Evolutionary conservation across 345 rosid genomes (phyloP), one percentile per base, ranked within the genome.

Genomic region (Combretum micranthum): DNA sequence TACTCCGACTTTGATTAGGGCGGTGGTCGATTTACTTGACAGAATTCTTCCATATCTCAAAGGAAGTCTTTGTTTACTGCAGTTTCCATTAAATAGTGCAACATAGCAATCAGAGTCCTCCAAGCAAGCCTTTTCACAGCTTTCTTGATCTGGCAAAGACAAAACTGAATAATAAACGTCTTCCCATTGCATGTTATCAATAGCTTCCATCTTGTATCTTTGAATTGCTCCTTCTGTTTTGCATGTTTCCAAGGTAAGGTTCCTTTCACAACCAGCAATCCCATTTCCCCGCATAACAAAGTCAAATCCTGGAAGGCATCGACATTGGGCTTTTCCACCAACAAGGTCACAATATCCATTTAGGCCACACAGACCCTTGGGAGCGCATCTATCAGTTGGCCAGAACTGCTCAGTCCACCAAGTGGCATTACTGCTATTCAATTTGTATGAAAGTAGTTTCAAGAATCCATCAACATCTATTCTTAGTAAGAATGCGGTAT

Each of bases 71-170:
- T n/a, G n/a, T n/a, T n/a, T n/a, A n/a, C n/a, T n/a, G n/a, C n/a
- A n/a, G n/a, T n/a, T n/a, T n/a, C n/a, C n/a, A n/a, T n/a, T n/a
- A n/a, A n/a, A n/a, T n/a, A n/a, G n/a, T n/a, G n/a, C 75, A 11
- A 62, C 78, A 55, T 74, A 64, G 13, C 78, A 74, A 52, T 59
- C 63, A 15, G 66, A 64, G 23, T 74, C 70, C 19, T 46, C 60
- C 50, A 52, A 21, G 32, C 72, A 72, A 7, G 67, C 74, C 49
- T 56, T 19, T 3, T 4, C 0, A 12, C 75, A 74, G 2, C 52
- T 53, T 15, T 60, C 67, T n/a, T 60, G 49, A 2, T 15, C 42
- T 48, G 46, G 20, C 70, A 76, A 0, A 0, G 1, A 0, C n/a
- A n/a, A 64, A n/a, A n/a, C n/a, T n/a, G n/a, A n/a, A n/a, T n/a